These are phyloP conservation scores for Penicillium frequentans DNA, from an alignment of 2,329 filamentous ascomycete genomes.

Conservation along the genomic window DNA sequence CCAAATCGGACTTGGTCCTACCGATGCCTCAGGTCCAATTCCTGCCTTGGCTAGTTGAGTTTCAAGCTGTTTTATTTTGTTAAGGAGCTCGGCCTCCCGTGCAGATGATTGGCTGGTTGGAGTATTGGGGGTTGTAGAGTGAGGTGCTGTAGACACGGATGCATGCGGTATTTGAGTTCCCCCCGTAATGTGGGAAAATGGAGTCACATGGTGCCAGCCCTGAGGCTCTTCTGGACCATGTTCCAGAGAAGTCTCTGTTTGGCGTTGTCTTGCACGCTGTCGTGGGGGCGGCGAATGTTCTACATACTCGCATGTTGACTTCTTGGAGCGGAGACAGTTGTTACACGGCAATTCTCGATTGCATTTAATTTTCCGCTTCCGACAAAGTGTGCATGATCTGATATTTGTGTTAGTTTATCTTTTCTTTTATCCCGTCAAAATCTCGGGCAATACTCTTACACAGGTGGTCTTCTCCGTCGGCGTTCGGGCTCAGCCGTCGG, in stretches of 20 bases:
- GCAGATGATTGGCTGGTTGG: slow-evolving; percentile 21
- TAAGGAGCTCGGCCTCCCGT: slow-evolving; percentile 41
- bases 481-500: slow-evolving; percentile 30
- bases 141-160: slow-evolving; percentile 7
- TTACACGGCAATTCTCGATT: slow-evolving; percentile 60
- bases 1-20: slow-evolving; percentile 21
- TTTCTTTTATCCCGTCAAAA: not conserved
- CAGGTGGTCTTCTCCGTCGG: slow-evolving; percentile 44
- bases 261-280: not conserved
- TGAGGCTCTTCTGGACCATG: not conserved
- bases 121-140: slow-evolving; percentile 22
- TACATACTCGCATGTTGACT: slow-evolving; percentile 25
- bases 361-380: slow-evolving; percentile 62
- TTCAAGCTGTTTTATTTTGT: slow-evolving; percentile 48
- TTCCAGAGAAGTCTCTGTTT: not conserved
- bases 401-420: slow-evolving; percentile 5
- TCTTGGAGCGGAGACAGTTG: slow-evolving; percentile 53
- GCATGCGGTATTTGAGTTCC: not conserved
- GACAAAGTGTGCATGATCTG: slow-evolving; percentile 59
- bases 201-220: not conserved
- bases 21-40: slow-evolving; percentile 11
- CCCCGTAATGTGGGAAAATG: not conserved
- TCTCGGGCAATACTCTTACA: slow-evolving; percentile 34
- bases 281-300: slow-evolving; percentile 7
- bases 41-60: slow-evolving; percentile 38